Base-by-base conservation (phyloP, 1,139 yeast genomes). In the Pichia inconspicua region DNA sequence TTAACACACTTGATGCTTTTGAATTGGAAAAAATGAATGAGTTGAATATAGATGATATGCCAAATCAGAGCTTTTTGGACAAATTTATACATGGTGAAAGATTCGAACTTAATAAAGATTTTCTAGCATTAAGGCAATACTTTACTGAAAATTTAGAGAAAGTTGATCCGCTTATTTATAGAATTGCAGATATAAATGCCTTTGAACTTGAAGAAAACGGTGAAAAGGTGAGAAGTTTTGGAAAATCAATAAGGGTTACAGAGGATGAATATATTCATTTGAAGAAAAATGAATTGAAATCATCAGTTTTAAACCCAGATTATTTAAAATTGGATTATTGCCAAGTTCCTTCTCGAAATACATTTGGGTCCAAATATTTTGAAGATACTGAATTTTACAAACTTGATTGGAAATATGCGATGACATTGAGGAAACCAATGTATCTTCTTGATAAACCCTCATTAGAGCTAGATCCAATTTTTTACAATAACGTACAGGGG, bases 321-420 rank as follows among this genome's bases (percentile, higher is more conserved):
- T 58, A 58, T 40, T 48, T 61, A 11, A 43, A 36, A 4, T 40
- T 60, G 32, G 50, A 51, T 17, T 45, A 19, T 7, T 61, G 64
- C 34, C 49, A 52, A 15, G 22, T 25, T 9, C 19, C n/a, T 10
- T 3, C 25, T n/a, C 8, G 5, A 14, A 15, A 35, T 19, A 11
- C 19, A 14, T 39, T 39, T 39, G 32, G 31, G 9, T 28, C 31
- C 2, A n/a, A 6, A 9, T 10, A 15, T 14, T 28, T 55, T 4
- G n/a, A 49, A 12, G 46, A 49, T 28, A 34, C 47, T 1, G 39
- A 49, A 4, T 47, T 71, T 4, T 61, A 61, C 32, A 46, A 56
- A 19, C 50, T 62, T 28, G 62, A 61, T 37, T 40, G 60, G 43
- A 63, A 66, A 48, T 55, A 69, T 12, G 54, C 55, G 59, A 48